A percentile compares a stretch with the other conserved stretches of the same genome.
phyloP scores from a whole-genome alignment of 2,329 filamentous ascomycete genomes.

The Penicillium sp. region DNA sequence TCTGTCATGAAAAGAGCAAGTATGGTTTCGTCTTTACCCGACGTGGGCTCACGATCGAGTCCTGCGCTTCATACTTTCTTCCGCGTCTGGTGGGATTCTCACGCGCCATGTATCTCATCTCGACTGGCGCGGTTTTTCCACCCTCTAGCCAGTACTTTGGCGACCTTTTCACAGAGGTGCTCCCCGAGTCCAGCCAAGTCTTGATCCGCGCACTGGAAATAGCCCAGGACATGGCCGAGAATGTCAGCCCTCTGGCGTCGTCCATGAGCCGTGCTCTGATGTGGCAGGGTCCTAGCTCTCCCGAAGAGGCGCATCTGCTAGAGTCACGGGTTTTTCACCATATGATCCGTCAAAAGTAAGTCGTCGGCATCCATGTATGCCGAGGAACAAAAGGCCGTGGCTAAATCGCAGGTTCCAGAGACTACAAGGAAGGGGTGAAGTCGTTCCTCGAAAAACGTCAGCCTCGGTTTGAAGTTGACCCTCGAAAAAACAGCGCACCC shows the following conservation, averaged over 20 bases:
- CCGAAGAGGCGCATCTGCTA: constrained; percentile 62
- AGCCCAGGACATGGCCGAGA: constrained; percentile 55
- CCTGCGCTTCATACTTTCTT: constrained; percentile 62
- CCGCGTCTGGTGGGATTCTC: constrained; percentile 60
- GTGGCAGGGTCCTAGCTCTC: constrained; percentile 41
- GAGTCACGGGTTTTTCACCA: constrained; percentile 36
- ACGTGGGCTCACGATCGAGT: constrained; percentile 64
- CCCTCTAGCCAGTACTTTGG: constrained; percentile 42
- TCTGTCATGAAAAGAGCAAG: constrained; percentile 46
- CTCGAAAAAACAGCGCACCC: constrained; percentile 2
- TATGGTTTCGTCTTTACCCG: constrained; percentile 66
- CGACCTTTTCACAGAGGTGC: constrained; percentile 58
- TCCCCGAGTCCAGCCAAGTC: constrained; percentile 52
- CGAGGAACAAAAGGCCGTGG: neutral
- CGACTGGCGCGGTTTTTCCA: constrained; percentile 57
- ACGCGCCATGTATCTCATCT: constrained; percentile 58
- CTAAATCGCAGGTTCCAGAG: neutral
- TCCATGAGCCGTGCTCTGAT: constrained; percentile 62
- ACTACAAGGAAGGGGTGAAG: constrained; percentile 13
- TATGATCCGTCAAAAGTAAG: constrained; percentile 14
- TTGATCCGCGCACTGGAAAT: constrained; percentile 56
- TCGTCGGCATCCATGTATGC: constrained; percentile 2
- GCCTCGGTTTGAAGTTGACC: constrained; percentile 9
- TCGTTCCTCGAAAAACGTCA: constrained; percentile 16
- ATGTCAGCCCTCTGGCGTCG: constrained; percentile 55